Evolutionary conservation across 768 basidiomycete species (phyloP), one percentile per base, ranked within the genome.

Genomic region (Tylopilus plumbeoviolaceoides): DNA sequence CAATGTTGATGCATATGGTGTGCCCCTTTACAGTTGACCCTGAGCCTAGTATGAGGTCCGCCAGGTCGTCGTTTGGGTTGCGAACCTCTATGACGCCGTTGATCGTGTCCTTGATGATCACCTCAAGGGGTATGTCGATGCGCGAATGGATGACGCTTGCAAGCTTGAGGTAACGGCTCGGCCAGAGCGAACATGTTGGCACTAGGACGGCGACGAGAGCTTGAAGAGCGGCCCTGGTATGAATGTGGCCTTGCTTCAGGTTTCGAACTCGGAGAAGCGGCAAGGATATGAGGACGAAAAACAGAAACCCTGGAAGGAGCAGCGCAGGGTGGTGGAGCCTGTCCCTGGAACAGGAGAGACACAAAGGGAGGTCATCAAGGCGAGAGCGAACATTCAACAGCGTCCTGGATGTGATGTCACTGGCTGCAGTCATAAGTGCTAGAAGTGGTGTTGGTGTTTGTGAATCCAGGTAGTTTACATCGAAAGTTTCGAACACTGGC

Each of bases 141-240:
- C 58, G 57, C 18, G 64, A 63, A 44, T 61, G 55, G 25, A 48
- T 46, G 28, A 47, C 15, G 28, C 64, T 57, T 45, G 75, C 68
- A 28, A 72, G 62, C 44, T 51, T 33, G 38, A 65, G 58, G 57
- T 78, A 74, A 30, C 67, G 65, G 18, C 58, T 59, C 10, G 78
- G 72, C 78, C 77, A 78, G 39, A 75, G 69, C n/a, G 72, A 72
- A 41, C 67, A 71, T 1, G 73, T 73, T 6, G 80, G 78, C 2
- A 67, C 69, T n/a, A 80, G 50, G 33, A 81, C 55, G 4, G 67
- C 64, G 40, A 72, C 66, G 17, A 81, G 67, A 18, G 73, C 75
- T 57, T 70, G 71, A 30, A 71, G 62, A 36, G 64, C 55, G 4
- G 46, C 54, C 27, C 63, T 64, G 17, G 60, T 58, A 12, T 53